Conservation (phyloP, 225 moss, liverwort and hornwort genomes). For the Thuidium tamariscinum region DNA sequence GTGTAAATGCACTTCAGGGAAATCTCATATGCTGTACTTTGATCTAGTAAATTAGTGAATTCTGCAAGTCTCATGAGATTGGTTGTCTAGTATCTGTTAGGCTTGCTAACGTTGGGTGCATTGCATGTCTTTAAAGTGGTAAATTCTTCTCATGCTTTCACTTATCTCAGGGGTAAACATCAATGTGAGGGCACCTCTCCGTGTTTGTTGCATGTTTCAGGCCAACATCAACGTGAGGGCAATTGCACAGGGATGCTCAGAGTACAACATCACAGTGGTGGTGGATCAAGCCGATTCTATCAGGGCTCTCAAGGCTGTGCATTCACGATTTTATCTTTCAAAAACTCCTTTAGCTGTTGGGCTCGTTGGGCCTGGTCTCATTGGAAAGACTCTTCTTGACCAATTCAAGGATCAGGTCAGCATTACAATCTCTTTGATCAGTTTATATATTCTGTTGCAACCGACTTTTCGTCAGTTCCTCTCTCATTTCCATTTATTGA, state of each 20-base stretch:
- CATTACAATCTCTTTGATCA: background rate
- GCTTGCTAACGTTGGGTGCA: background rate
- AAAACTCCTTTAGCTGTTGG: slow-evolving; percentile 97
- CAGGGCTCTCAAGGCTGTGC: slow-evolving; percentile 89
- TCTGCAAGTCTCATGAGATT: background rate
- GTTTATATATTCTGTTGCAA: background rate
- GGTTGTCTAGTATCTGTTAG: background rate
- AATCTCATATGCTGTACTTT: background rate
- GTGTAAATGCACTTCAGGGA: background rate
- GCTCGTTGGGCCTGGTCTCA: slow-evolving; percentile 85
- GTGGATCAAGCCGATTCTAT: slow-evolving; percentile 86
- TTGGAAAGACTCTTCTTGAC: slow-evolving; percentile 83
- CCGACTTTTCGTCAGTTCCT: background rate
- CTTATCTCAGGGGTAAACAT: slow-evolving; percentile 20
- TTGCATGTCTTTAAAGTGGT: background rate
- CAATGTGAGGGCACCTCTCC: slow-evolving; percentile 54
- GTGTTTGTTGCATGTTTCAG: slow-evolving; percentile 28
- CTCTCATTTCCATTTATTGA: background rate
- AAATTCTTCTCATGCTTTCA: background rate
- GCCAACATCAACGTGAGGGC: slow-evolving; percentile 98
- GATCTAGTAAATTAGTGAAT: background rate
- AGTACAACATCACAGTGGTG: slow-evolving; percentile 97
- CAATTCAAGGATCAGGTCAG: slow-evolving; percentile 85
- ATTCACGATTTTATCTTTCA: slow-evolving; percentile 93
- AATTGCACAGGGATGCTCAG: slow-evolving; percentile 98